Evolutionary conservation across 768 basidiomycete species (phyloP).

Genomic region (Tylopilus subfusipes): DNA sequence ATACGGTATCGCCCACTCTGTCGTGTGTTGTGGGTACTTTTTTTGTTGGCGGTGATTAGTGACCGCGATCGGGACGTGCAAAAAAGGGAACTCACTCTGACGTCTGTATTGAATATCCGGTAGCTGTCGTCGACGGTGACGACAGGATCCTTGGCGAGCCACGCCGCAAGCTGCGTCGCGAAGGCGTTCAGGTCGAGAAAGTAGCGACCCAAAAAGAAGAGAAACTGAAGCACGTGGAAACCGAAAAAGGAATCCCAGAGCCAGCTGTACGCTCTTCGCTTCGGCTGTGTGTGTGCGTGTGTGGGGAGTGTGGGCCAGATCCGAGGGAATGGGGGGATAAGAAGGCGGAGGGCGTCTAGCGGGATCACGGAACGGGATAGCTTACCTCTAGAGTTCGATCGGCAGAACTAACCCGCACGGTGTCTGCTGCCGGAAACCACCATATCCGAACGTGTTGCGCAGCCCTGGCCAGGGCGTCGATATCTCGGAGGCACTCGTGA

Average conservation of each 20-base stretch:
- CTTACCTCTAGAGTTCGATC: constrained; percentile 77
- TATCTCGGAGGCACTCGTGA: constrained; percentile 51
- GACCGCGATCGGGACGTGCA: too few relatives aligned
- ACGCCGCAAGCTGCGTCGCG: constrained; percentile 61
- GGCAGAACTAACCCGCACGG: constrained; percentile 66
- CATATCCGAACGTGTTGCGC: constrained; percentile 90
- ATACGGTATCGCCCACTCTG: constrained; percentile 91
- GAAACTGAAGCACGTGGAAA: constrained; percentile 76
- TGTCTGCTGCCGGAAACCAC: constrained; percentile 88
- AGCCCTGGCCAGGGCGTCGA: constrained; percentile 55
- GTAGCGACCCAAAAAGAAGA: constrained; percentile 75
- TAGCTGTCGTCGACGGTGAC: constrained; percentile 74
- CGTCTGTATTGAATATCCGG: constrained; percentile 90
- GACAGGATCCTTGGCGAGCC: constrained; percentile 56
- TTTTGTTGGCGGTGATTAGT: too few relatives aligned
- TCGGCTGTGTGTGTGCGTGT: constrained; percentile 38
- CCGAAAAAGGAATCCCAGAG: constrained; percentile 70
- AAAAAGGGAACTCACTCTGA: constrained; percentile 60
- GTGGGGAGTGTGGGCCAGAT: constrained; percentile 1
- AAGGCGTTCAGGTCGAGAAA: constrained; percentile 58
- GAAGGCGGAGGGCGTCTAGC: constrained; percentile 6
- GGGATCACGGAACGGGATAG: constrained; percentile 13
- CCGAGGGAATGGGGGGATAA: constrained; percentile 4
- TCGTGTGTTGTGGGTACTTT: constrained; percentile 87
- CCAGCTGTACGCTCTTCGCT: constrained; percentile 53